These are phyloP conservation scores for Madurella mycetomatis DNA, from an alignment of 2,329 filamentous ascomycete genomes.

Conservation along the genomic window DNA sequence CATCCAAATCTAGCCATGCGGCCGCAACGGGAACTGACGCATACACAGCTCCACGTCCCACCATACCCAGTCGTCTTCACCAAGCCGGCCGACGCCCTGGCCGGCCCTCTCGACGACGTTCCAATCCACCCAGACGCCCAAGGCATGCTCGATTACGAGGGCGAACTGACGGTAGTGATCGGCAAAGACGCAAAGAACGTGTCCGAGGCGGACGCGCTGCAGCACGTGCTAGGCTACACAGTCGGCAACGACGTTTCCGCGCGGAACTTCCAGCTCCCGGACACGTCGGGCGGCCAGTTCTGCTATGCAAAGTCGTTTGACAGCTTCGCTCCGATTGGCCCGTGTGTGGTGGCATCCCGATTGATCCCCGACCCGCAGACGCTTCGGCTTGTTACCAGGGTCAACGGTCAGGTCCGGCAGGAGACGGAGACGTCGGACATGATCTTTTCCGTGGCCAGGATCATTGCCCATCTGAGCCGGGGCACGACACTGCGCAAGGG, in stretches of 20 bases:
- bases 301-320: slow-evolving; percentile 54
- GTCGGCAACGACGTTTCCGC: slow-evolving; percentile 52
- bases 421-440: slow-evolving; percentile 44
- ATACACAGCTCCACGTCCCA: slow-evolving; percentile 26
- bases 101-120: slow-evolving; percentile 35
- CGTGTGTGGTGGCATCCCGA: slow-evolving; percentile 36
- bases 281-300: slow-evolving; percentile 45
- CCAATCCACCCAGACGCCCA: slow-evolving; percentile 40
- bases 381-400: slow-evolving; percentile 19
- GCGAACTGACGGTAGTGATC: slow-evolving; percentile 49
- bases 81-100: slow-evolving; percentile 42
- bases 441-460: slow-evolving; percentile 44
- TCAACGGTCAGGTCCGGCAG: slow-evolving; percentile 50
- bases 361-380: slow-evolving; percentile 34
- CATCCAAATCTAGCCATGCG: neutral
- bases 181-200: slow-evolving; percentile 50
- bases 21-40: neutral
- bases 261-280: slow-evolving; percentile 49
- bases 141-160: slow-evolving; percentile 43
- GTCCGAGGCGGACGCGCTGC: slow-evolving; percentile 38
- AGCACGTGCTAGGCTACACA: slow-evolving; percentile 44
- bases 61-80: slow-evolving; percentile 49
- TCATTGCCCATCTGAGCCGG: slow-evolving; percentile 44
- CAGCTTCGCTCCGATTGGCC: slow-evolving; percentile 52
- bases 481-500: slow-evolving; percentile 48